Percentiles rank a stretch among this genome's conserved stretches.
phyloP scores from a whole-genome alignment of 495 filamentous ascomycete species.

The Penicillium simplicissimum region DNA sequence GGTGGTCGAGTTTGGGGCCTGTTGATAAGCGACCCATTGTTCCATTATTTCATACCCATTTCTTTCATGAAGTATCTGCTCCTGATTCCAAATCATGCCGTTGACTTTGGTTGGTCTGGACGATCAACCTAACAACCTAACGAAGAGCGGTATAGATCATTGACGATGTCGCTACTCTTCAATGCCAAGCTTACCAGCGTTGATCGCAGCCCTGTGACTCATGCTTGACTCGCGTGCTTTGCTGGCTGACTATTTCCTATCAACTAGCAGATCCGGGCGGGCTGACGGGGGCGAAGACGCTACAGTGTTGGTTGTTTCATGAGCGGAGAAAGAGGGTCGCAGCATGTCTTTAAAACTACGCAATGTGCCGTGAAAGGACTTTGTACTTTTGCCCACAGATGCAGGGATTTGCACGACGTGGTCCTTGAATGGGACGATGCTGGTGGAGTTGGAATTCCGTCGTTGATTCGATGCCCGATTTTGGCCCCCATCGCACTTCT shows the following conservation, averaged over 20 bases:
- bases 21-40: too few relatives aligned
- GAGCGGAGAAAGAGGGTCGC: neutral
- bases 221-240: neutral
- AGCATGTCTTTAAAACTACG: neutral
- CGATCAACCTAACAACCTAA: too few relatives aligned
- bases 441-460: neutral
- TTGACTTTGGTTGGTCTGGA: too few relatives aligned
- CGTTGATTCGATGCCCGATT: neutral
- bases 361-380: neutral
- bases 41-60: too few relatives aligned
- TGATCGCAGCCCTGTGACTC: too few relatives aligned
- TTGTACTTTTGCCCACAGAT: neutral
- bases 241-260: neutral
- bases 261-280: neutral
- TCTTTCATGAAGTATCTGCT: too few relatives aligned
- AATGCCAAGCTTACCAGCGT: too few relatives aligned
- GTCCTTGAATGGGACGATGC: neutral
- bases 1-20: too few relatives aligned
- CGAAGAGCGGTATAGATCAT: too few relatives aligned
- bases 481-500: neutral
- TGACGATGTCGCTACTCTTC: too few relatives aligned
- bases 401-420: neutral
- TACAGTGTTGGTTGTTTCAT: neutral
- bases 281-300: neutral
- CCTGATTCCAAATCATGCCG: too few relatives aligned